Conservation (phyloP, 768 basidiomycete species). For the Podaxis mareebaensis region DNA sequence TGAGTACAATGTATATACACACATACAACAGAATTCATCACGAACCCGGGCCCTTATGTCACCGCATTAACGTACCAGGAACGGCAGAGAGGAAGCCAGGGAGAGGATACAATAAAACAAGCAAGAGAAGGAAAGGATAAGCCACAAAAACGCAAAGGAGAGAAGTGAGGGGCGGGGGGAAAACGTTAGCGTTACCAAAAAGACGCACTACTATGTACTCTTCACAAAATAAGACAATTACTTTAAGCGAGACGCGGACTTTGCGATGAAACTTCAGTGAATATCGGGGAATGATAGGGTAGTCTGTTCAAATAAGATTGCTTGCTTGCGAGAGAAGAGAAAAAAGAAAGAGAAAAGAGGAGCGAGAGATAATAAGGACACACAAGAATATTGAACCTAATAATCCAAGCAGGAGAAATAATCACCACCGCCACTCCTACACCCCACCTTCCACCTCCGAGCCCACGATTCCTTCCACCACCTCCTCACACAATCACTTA, state of each 20-base stretch:
- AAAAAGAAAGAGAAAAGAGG: neutral
- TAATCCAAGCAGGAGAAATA: conserved; percentile 13
- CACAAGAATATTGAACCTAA: conserved; percentile 1
- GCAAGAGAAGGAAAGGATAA: neutral
- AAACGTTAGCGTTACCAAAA: neutral
- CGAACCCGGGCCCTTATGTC: neutral
- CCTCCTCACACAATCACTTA: conserved; percentile 19
- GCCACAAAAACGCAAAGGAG: neutral
- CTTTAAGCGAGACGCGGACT: neutral
- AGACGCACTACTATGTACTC: neutral
- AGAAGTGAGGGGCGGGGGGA: neutral
- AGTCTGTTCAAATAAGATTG: conserved; percentile 19
- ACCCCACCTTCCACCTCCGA: neutral
- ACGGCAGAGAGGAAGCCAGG: neutral
- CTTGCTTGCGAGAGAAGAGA: neutral
- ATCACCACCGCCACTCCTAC: neutral
- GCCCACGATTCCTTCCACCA: neutral
- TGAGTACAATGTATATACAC: neutral
- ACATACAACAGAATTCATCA: neutral
- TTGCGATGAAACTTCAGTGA: neutral
- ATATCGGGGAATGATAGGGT: conserved; percentile 3
- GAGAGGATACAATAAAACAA: neutral
- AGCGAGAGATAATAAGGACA: neutral
- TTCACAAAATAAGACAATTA: neutral
- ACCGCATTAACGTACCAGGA: no score